These are phyloP conservation scores for Olyra latifolia DNA, from an alignment of 176 grass and related monocot genomes.

Conservation along the genomic window DNA sequence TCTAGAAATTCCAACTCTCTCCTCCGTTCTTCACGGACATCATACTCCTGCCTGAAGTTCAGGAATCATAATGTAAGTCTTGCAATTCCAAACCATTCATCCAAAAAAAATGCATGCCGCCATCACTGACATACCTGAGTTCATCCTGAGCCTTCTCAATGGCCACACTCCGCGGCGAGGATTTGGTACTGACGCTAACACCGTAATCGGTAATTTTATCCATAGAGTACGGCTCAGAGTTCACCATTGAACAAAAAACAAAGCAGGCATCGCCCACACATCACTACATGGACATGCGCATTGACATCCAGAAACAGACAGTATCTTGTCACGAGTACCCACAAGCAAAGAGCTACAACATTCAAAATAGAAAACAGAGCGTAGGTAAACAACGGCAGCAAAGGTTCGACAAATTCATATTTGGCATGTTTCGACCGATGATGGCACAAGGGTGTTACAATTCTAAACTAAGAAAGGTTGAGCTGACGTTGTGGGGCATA, in stretches of 20 bases:
- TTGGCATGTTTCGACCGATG: neutral
- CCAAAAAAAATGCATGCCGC: neutral
- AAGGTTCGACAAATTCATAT: neutral
- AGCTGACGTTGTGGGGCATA: neutral
- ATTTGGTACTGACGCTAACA: constrained; percentile 55
- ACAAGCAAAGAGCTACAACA: neutral
- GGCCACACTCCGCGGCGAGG: constrained; percentile 64
- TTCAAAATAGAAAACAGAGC: neutral
- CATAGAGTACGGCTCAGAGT: constrained; percentile 56
- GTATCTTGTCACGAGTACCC: neutral
- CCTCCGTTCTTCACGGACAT: constrained; percentile 73
- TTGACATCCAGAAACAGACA: neutral
- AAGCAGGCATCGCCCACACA: constrained; percentile 18
- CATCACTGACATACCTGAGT: constrained; percentile 52
- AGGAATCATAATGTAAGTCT: neutral
- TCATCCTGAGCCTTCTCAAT: constrained; percentile 91
- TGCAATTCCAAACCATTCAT: neutral
- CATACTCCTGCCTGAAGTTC: constrained; percentile 66
- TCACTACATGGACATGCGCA: neutral
- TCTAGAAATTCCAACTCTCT: constrained; percentile 92
- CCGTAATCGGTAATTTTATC: constrained; percentile 69
- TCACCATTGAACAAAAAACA: constrained; percentile 43
- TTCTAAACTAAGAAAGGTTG: neutral
- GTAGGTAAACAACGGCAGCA: neutral
- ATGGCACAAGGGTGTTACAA: neutral